These are phyloP conservation scores for Zymoseptoria crescenta DNA, from an alignment of 2,329 filamentous ascomycete genomes.

Conservation along the genomic window DNA sequence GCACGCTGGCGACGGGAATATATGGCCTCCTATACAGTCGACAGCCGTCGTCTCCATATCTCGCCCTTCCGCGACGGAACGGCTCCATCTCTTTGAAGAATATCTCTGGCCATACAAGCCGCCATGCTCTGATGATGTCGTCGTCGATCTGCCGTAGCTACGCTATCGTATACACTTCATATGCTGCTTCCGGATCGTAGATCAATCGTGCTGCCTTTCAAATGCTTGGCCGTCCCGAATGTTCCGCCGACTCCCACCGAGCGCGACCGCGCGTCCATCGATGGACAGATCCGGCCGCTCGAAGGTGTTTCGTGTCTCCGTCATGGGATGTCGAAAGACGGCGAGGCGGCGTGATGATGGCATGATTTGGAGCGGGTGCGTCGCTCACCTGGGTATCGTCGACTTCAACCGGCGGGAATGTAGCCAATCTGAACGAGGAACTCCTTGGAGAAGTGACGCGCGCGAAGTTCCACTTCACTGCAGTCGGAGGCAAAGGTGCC, in stretches of 20 bases:
- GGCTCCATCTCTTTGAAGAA: not conserved
- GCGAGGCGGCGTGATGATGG: not conserved
- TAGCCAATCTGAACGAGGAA: conserved; percentile 26
- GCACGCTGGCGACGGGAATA: not conserved
- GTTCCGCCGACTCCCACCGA: not conserved
- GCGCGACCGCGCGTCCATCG: not conserved
- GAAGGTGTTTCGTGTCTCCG: not conserved
- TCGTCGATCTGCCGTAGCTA: not conserved
- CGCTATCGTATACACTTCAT: not conserved
- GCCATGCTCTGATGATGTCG: not conserved
- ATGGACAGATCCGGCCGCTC: not conserved
- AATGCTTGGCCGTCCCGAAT: not conserved
- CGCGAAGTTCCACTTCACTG: conserved; percentile 20
- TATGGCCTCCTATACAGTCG: not conserved
- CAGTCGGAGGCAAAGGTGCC: conserved; percentile 21
- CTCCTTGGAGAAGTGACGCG: conserved; percentile 22
- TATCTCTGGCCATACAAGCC: not conserved
- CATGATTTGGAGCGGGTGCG: not conserved
- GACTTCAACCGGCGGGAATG: conserved; percentile 4
- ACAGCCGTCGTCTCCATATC: not conserved
- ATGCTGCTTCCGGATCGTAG: not conserved
- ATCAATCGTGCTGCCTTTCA: not conserved
- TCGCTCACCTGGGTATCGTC: not conserved
- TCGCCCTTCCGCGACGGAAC: not conserved
- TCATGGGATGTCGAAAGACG: not conserved